A percentile compares a stretch with the other conserved stretches of the same genome.
Conservation (phyloP, 2,329 filamentous ascomycete species). For the Fusarium sarcochroum region DNA sequence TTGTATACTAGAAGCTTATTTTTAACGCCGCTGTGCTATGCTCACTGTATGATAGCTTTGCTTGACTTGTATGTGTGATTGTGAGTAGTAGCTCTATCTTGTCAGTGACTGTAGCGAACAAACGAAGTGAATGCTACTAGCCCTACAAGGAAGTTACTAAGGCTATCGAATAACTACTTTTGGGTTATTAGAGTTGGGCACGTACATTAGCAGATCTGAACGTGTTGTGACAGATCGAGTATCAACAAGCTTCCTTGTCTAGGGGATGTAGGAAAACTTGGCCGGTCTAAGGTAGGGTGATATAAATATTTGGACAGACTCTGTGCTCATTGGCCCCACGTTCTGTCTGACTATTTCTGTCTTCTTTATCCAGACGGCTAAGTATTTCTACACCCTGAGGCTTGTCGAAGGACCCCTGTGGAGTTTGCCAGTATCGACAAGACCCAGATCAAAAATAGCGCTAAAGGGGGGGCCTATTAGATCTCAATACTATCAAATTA, state of each 20-base stretch:
- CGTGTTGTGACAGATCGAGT: not conserved
- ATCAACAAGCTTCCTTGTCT: slow-evolving; percentile 1
- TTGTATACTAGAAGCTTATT: not conserved
- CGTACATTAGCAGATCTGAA: not conserved
- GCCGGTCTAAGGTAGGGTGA: no score
- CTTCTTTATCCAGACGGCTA: no score
- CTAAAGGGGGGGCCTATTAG: not conserved
- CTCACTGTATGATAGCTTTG: not conserved
- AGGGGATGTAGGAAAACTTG: no score
- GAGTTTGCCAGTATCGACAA: not conserved
- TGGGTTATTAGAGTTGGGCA: not conserved
- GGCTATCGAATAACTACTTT: not conserved
- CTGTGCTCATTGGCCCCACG: no score
- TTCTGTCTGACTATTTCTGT: no score
- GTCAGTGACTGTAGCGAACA: not conserved
- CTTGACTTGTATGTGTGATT: not conserved
- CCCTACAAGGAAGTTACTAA: not conserved
- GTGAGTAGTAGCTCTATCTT: not conserved
- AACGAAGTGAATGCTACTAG: not conserved
- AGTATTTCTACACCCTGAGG: no score
- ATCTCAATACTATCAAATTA: not conserved
- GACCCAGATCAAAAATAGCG: not conserved
- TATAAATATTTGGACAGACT: no score
- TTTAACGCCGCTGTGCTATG: not conserved
- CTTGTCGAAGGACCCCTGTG: no score